These are phyloP conservation scores for Asclepias syriaca DNA, from an alignment of 257 asterid species.

Conservation along the genomic window DNA sequence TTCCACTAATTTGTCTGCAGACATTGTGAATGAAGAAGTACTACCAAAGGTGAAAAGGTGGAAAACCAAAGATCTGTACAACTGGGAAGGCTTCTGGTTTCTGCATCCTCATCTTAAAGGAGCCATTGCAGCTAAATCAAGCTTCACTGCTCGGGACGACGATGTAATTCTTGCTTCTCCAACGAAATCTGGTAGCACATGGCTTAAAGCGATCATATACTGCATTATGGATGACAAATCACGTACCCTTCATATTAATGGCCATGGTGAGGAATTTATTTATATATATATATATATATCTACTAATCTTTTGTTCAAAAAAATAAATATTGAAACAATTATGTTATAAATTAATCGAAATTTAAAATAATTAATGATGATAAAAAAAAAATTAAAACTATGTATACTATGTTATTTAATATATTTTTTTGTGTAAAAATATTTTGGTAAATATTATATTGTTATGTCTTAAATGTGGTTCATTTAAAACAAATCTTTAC, in stretches of 20 bases:
- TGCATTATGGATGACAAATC: slow-evolving; percentile 2
- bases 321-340: too few relatives aligned
- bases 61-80: neutral
- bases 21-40: neutral
- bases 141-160: neutral
- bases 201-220: neutral
- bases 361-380: too few relatives aligned
- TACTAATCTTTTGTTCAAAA: too few relatives aligned
- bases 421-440: too few relatives aligned
- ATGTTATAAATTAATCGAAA: too few relatives aligned
- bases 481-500: too few relatives aligned
- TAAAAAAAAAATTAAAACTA: too few relatives aligned
- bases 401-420: too few relatives aligned
- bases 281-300: too few relatives aligned
- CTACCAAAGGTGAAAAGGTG: neutral
- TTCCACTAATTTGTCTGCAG: neutral
- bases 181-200: slow-evolving; percentile 34
- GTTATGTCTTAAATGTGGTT: too few relatives aligned
- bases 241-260: neutral
- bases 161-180: neutral
- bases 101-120: neutral
- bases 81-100: slow-evolving; percentile 16
- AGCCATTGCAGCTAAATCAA: slow-evolving; percentile 1
- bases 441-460: too few relatives aligned
- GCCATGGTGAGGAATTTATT: too few relatives aligned